Evolutionary conservation across 495 filamentous ascomycete species (phyloP), one percentile per base, ranked within the genome.

Genomic region (Penicillium desertorum): DNA sequence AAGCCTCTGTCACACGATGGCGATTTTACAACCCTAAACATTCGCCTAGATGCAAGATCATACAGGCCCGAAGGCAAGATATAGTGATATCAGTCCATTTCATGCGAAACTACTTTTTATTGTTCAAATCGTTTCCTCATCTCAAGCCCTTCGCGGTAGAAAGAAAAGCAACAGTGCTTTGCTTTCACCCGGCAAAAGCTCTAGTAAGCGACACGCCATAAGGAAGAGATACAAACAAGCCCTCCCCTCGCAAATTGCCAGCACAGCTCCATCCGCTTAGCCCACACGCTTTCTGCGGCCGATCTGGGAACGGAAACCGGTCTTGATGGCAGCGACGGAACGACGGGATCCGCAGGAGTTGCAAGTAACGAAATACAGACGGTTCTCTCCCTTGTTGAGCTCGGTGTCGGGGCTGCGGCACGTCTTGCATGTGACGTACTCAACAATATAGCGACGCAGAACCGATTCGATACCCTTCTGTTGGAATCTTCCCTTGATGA

Each of bases 401-500:
- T 97, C 93, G 37, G 94, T 98, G 66, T 97, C 92, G 63, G 92
- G 89, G 46, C 88, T 89, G 72, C 90, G 82, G 81, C 94, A 98
- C 29, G 94, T 98, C 77, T 95, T 96, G 84, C 94, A 98, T 45
- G 93, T 96, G 45, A 98, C 94, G 69, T 98, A 98, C 82, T 98
- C 94, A 76, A 96, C 88, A 67, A 97, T 96, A 72, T 95, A 98
- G 76, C 91, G 84, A 71, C 93, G 79, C 66, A 97, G 74, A 39
- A 97, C 92, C 71, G 92, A 94, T 83, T 97, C 92, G 66, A 97
- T 91, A 79, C 96, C 92, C 74, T 96, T 95, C 81, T 96, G 91
- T 72, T 96, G 91, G 87, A 98, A 98, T 67, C 92, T 87, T 77
- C 95, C 94, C 83, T 96, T 96, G 82, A 98, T 98, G 69, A 98